Percentiles rank a stretch among this genome's conserved stretches.
These are phyloP conservation scores for Apiotrichum brassicae DNA, from an alignment of 1,284 basidiomycete genomes.

Conservation along the genomic window DNA sequence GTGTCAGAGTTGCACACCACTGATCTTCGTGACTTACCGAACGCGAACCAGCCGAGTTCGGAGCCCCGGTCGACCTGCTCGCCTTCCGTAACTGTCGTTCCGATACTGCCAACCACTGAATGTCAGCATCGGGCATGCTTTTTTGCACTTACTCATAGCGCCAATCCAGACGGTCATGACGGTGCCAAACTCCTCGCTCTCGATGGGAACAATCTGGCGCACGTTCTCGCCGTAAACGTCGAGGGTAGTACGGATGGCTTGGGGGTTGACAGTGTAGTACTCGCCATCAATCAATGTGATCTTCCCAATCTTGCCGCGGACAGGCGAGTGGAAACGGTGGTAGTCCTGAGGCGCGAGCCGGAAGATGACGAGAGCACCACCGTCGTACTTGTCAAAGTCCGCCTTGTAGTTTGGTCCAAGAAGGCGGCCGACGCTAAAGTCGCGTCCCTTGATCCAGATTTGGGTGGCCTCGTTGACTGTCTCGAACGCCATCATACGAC, in stretches of 20 bases:
- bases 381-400: slow-evolving; percentile 62
- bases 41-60: slow-evolving; percentile 90
- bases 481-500: slow-evolving; percentile 88
- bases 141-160: slow-evolving; percentile 62
- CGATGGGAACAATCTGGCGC: slow-evolving; percentile 80
- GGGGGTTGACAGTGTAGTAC: slow-evolving; percentile 82
- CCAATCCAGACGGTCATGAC: slow-evolving; percentile 86
- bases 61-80: slow-evolving; percentile 71
- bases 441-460: slow-evolving; percentile 96
- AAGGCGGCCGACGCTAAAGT: slow-evolving; percentile 73
- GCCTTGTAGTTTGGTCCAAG: slow-evolving; percentile 71
- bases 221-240: slow-evolving; percentile 95
- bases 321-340: slow-evolving; percentile 90
- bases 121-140: neutral
- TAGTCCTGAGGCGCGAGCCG: slow-evolving; percentile 93
- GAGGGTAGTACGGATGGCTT: slow-evolving; percentile 49
- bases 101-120: slow-evolving; percentile 74
- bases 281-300: slow-evolving; percentile 77
- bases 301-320: slow-evolving; percentile 72
- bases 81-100: slow-evolving; percentile 77
- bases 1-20: neutral
- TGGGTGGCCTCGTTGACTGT: slow-evolving; percentile 74
- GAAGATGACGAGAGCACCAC: slow-evolving; percentile 71
- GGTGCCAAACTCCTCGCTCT: slow-evolving; percentile 75
- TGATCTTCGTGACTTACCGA: slow-evolving; percentile 55